A percentile compares a stretch with the other conserved stretches of the same genome.
Evolutionary conservation across 306 rosid genomes (phyloP).

Genomic region (Oxytropis ochrocephala): DNA sequence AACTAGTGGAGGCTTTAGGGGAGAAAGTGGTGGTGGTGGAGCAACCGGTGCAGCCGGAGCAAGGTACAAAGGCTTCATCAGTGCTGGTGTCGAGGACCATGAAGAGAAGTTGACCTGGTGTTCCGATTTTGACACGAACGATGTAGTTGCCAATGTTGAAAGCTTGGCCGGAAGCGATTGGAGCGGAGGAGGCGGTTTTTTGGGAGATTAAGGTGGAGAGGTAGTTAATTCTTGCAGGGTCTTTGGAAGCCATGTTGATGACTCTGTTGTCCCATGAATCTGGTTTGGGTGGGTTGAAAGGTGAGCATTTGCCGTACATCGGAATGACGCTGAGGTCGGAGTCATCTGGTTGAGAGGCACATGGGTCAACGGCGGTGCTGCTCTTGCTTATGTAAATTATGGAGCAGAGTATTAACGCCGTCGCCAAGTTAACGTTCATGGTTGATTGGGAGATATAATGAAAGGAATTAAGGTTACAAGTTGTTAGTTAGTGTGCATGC

Average conservation of each 20-base stretch:
- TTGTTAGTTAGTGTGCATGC: conserved; percentile 23
- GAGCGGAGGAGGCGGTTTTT: conserved; percentile 43
- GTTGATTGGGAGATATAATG: not conserved
- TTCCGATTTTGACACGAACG: conserved; percentile 61
- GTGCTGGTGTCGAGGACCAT: conserved; percentile 89
- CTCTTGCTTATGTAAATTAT: conserved; percentile 4
- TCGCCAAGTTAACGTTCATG: conserved; percentile 40
- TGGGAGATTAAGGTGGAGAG: conserved; percentile 44
- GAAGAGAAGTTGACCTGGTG: conserved; percentile 67
- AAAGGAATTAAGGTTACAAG: not conserved
- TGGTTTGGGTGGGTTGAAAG: conserved; percentile 53
- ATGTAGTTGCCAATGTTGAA: conserved; percentile 72
- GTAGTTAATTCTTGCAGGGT: conserved; percentile 55
- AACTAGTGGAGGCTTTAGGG: conserved; percentile 51
- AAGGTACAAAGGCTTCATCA: conserved; percentile 73
- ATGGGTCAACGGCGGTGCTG: conserved; percentile 49
- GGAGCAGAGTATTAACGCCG: conserved; percentile 18
- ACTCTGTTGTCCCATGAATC: conserved; percentile 53
- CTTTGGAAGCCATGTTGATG: conserved; percentile 71
- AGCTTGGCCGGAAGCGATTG: conserved; percentile 78
- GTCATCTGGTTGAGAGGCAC: conserved; percentile 40
- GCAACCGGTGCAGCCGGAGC: conserved; percentile 71
- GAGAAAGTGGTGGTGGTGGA: conserved; percentile 43
- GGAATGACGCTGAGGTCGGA: conserved; percentile 64
- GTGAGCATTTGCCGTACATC: conserved; percentile 80